Evolutionary conservation across 2,329 filamentous ascomycete genomes (phyloP).

Genomic region (Aaosphaeria pasadenensis): DNA sequence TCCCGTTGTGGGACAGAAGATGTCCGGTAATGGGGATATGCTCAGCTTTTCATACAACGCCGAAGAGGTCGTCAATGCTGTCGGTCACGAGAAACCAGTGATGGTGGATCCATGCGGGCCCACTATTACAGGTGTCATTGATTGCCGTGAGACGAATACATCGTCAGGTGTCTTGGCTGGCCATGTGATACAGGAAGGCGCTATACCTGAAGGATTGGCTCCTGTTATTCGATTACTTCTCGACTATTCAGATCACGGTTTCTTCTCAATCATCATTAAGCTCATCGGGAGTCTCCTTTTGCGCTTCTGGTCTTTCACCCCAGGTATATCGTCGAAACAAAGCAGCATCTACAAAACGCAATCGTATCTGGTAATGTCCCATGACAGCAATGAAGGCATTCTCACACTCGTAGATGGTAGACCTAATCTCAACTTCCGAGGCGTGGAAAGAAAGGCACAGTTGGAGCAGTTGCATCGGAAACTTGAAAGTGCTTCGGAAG

Average conservation of each 20-base stretch:
- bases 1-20: slow-evolving; percentile 41
- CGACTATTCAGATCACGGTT: slow-evolving; percentile 44
- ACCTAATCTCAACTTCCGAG: slow-evolving; percentile 58
- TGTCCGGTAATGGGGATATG: slow-evolving; percentile 67
- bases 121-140: slow-evolving; percentile 62
- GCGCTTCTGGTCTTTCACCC: slow-evolving; percentile 51
- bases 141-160: slow-evolving; percentile 51
- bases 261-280: slow-evolving; percentile 36
- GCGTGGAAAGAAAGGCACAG: slow-evolving; percentile 56
- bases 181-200: slow-evolving; percentile 63
- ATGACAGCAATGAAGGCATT: slow-evolving; percentile 62
- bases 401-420: slow-evolving; percentile 59
- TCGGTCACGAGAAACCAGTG: slow-evolving; percentile 52
- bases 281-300: slow-evolving; percentile 48
- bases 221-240: slow-evolving; percentile 56
- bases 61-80: slow-evolving; percentile 54
- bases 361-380: slow-evolving; percentile 65
- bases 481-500: slow-evolving; percentile 54
- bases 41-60: slow-evolving; percentile 64
- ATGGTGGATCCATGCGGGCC: slow-evolving; percentile 57
- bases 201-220: slow-evolving; percentile 57
- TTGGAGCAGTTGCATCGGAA: slow-evolving; percentile 53
- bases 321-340: slow-evolving; percentile 56
- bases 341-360: slow-evolving; percentile 60
- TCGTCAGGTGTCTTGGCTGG: slow-evolving; percentile 53